phyloP scores from a whole-genome alignment of 2,329 filamentous ascomycete genomes.

The Teratosphaeria zuluensis region DNA sequence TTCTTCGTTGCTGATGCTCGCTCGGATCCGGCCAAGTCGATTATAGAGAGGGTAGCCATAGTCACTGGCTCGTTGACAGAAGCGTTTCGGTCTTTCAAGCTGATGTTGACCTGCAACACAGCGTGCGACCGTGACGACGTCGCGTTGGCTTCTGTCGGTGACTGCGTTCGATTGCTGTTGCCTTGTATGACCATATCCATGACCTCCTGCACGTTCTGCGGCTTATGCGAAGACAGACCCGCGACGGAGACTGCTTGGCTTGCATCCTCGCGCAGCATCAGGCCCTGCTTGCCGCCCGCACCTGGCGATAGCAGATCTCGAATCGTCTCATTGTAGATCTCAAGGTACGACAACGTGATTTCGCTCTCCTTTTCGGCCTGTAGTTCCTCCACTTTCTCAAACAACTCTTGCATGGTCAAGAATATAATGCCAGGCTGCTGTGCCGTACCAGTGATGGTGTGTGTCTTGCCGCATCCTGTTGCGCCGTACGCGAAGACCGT shows the following conservation, averaged over 20 bases:
- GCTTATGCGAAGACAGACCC: conserved; percentile 82
- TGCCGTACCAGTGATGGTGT: conserved; percentile 83
- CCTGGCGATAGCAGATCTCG: conserved; percentile 84
- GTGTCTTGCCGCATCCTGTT: conserved; percentile 95
- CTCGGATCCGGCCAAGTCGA: conserved; percentile 92
- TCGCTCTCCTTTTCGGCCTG: conserved; percentile 82
- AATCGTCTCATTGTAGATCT: conserved; percentile 99
- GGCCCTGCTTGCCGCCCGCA: conserved; percentile 69
- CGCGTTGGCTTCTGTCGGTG: conserved; percentile 91
- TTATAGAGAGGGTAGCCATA: conserved; percentile 96
- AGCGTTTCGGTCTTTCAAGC: conserved; percentile 88
- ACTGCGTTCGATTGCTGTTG: conserved; percentile 91
- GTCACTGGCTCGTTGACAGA: conserved; percentile 89
- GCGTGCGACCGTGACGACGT: conserved; percentile 96
- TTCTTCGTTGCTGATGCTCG: conserved; percentile 96
- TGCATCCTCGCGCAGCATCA: conserved; percentile 90
- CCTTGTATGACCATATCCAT: conserved; percentile 99
- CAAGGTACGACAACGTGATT: conserved; percentile 84
- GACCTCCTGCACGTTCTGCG: conserved; percentile 84
- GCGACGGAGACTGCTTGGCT: conserved; percentile 87
- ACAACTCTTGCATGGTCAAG: conserved; percentile 96
- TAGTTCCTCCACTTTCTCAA: conserved; percentile 86
- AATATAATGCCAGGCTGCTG: conserved; percentile 97
- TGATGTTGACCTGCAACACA: conserved; percentile 92
- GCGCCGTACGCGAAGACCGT: conserved; percentile 98